Percentiles rank a stretch among this genome's conserved stretches.
Conservation (phyloP, 352 stramenopile genomes). For the Lagenidium sp. region DNA sequence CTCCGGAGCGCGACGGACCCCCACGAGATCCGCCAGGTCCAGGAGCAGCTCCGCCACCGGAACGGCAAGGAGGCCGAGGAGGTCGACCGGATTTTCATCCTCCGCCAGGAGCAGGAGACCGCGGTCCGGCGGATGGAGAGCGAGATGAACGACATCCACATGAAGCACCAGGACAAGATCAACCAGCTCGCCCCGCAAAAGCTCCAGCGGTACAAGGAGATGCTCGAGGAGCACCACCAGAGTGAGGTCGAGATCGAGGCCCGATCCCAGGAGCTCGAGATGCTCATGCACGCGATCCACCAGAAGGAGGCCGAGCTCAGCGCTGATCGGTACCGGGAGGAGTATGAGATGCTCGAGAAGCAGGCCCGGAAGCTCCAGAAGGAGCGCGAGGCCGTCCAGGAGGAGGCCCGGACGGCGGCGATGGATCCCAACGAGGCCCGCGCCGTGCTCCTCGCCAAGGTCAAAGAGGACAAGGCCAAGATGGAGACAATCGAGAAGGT, state of each 20-base stretch:
- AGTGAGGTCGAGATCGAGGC: conserved; percentile 72
- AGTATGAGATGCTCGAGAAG: conserved; percentile 68
- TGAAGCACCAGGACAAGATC: conserved; percentile 81
- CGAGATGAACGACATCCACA: conserved; percentile 72
- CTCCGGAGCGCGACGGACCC: conserved; percentile 59
- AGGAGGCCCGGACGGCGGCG: conserved; percentile 77
- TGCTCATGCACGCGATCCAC: conserved; percentile 65
- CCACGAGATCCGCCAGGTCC: conserved; percentile 53
- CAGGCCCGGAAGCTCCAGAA: conserved; percentile 60
- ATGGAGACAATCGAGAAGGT: conserved; percentile 66
- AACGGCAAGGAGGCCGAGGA: conserved; percentile 84
- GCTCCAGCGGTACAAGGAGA: conserved; percentile 66
- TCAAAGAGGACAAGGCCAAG: conserved; percentile 83
- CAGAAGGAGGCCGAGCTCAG: conserved; percentile 69
- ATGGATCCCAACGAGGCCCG: conserved; percentile 87
- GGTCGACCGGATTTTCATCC: conserved; percentile 84
- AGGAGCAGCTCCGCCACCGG: conserved; percentile 56
- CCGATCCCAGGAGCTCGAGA: conserved; percentile 51
- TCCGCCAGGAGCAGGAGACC: conserved; percentile 79
- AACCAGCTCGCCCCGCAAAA: conserved; percentile 84
- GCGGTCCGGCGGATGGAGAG: conserved; percentile 54
- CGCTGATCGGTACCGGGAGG: conserved; percentile 57
- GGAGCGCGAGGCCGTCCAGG: conserved; percentile 64
- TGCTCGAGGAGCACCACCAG: conserved; percentile 64
- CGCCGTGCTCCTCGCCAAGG: conserved; percentile 71